Base-by-base conservation (phyloP, 2,329 filamentous ascomycete species). In the Aspergillus proliferans region DNA sequence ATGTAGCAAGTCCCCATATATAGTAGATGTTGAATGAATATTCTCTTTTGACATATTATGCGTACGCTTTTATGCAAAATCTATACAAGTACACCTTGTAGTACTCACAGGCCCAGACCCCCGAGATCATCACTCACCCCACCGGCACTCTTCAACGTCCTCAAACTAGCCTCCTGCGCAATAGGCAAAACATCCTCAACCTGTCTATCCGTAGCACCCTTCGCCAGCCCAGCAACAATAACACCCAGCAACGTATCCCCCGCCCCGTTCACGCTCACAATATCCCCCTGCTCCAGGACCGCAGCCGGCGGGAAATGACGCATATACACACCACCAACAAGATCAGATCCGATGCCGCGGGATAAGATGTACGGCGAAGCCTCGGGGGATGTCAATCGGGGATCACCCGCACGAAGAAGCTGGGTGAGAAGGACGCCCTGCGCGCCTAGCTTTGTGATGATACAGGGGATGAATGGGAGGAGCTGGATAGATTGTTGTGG, bases 171-270 rank as follows among this genome's bases (percentile, higher is more conserved):
- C 61, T 78, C 79, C 71, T 97, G 93, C 26, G 91, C 92, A 33
- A 93, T 70, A 49, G 83, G 76, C n/a, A 98, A 75, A 47, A 93
- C 67, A 43, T 85, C 77, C 52, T 83, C 78, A 12, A 83, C 64
- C 41, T 58, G 54, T 22, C 64, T 64, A 18, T 71, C 71, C 2
- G 3, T 6, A 6, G n/a, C 36, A 3, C 76, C 77, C 59, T 77
- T 80, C 0, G 84, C 83, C 56, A 97, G 66, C 0, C 87, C 88
- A 1, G 89, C 86, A n/a, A 95, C 74, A 48, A 96, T 59, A 12
- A 90, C 86, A 0, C 92, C 93, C 7, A 94, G 75, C 66, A 97
- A 91, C 0, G 93, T 96, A 69, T 98, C 93, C 0, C 93, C 93
- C 2, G 89, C 90, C 0, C 92, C 93, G 65, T 97, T 97, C 8